A percentile compares a stretch with the other conserved stretches of the same genome.
These are phyloP conservation scores for Melastoma malabathricum DNA, from an alignment of 345 rosid species.

Conservation along the genomic window DNA sequence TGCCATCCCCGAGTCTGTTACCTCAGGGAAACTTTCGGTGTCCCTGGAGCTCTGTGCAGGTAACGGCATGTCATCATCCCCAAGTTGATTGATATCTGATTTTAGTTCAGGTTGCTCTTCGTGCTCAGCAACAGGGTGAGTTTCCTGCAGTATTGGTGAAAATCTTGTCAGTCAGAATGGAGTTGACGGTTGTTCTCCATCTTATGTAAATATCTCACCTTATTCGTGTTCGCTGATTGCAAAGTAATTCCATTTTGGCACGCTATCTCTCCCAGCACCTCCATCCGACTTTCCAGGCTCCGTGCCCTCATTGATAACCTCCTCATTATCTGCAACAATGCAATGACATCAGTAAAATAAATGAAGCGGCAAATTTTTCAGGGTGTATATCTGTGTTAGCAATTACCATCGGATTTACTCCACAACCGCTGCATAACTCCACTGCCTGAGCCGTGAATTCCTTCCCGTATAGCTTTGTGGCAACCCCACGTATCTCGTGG, in stretches of 20 bases:
- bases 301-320: conserved; percentile 27
- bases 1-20: conserved; percentile 6
- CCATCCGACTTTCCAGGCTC: conserved; percentile 25
- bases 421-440: conserved; percentile 22
- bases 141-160: conserved; percentile 12
- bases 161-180: neutral
- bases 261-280: conserved; percentile 25
- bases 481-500: conserved; percentile 20
- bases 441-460: conserved; percentile 27
- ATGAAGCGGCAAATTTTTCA: neutral
- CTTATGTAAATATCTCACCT: neutral
- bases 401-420: conserved; percentile 33
- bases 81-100: neutral
- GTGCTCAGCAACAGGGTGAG: neutral
- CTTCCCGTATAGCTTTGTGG: conserved; percentile 18
- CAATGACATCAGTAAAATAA: neutral
- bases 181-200: neutral
- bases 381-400: neutral
- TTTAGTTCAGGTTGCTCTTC: conserved; percentile 8
- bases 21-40: conserved; percentile 10
- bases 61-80: conserved; percentile 1
- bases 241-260: conserved; percentile 19
- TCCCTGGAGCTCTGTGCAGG: neutral
- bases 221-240: conserved; percentile 14
- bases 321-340: conserved; percentile 22